Evolutionary conservation across 2,329 filamentous ascomycete genomes (phyloP), one percentile per base, ranked within the genome.

Genomic region (Decorospora gaudefroyi): DNA sequence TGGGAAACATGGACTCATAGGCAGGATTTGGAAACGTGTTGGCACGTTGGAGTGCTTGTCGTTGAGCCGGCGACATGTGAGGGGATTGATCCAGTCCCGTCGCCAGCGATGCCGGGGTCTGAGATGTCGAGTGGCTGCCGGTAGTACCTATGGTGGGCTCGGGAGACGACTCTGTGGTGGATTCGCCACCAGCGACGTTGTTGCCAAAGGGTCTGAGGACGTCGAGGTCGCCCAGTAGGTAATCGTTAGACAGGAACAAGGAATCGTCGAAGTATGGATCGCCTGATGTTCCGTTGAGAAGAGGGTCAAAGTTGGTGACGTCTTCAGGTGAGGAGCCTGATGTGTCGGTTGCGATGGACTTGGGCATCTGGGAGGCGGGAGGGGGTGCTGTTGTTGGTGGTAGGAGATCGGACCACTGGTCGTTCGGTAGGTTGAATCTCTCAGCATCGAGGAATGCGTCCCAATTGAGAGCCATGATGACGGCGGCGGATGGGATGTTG

Each of bases 381-480:
- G 48, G 52, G 46, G 47, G n/a, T n/a, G n/a, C 57, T 49, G 57
- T 43, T 43, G 59, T 51, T 42, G 60, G 55, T 57, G 54, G 56
- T 47, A 58, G 59, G 50, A 64, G 49, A 60, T 70, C 65, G 57
- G 61, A 59, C 68, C 68, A 71, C 65, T 65, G 65, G 42, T 70
- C 67, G 60, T 65, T 57, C 46, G 65, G 61, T 55, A 68, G 55
- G 53, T 64, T 65, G 58, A 70, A 57, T 48, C 55, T 57, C 44
- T 70, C 67, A 53, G 65, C 57, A 57, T 59, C 59, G 55, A 70
- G 64, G 56, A 68, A 69, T 53, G 60, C 57, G 55, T 67, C 62
- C 68, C 68, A 71, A 62, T 71, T 67, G 64, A 69, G 60, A 52
- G 65, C 59, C 68, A 70, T 71, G 48, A 41, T 64, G 64, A 57